phyloP scores from a whole-genome alignment of 768 basidiomycete genomes.

The Mycena latifolia region DNA sequence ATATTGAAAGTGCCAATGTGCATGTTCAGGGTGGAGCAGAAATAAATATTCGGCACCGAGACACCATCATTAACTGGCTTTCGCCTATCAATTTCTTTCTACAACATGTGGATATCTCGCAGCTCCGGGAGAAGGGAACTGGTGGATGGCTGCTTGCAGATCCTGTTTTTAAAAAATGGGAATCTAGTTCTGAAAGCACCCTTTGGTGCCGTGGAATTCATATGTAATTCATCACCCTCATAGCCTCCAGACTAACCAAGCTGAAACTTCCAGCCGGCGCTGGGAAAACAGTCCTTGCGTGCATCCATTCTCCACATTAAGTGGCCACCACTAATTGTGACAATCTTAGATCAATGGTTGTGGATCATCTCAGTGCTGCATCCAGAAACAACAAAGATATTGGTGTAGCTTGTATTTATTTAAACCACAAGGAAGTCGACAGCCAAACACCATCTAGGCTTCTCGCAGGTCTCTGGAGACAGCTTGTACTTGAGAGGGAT shows the following conservation, averaged over 20 bases:
- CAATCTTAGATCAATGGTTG: slow-evolving; percentile 9
- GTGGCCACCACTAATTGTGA: too few species aligned
- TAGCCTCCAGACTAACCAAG: not conserved
- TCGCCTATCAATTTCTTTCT: not conserved
- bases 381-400: too few species aligned
- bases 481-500: not conserved
- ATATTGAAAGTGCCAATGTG: too few species aligned
- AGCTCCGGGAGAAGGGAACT: not conserved
- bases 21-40: too few species aligned
- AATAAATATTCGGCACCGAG: too few species aligned
- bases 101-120: not conserved
- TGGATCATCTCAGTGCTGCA: slow-evolving; percentile 11
- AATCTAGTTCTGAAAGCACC: not conserved
- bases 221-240: slow-evolving; percentile 14
- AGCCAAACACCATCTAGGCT: too few species aligned
- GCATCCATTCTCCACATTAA: too few species aligned
- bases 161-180: not conserved
- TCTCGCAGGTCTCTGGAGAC: not conserved
- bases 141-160: not conserved
- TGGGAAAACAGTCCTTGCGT: too few species aligned
- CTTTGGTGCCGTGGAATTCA: slow-evolving; percentile 13
- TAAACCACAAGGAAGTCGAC: too few species aligned
- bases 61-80: too few species aligned
- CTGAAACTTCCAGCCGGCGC: too few species aligned
- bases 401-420: too few species aligned